Evolutionary conservation across 2,329 filamentous ascomycete genomes (phyloP), one percentile per base, ranked within the genome.

Genomic region (Metarhizium sp.): DNA sequence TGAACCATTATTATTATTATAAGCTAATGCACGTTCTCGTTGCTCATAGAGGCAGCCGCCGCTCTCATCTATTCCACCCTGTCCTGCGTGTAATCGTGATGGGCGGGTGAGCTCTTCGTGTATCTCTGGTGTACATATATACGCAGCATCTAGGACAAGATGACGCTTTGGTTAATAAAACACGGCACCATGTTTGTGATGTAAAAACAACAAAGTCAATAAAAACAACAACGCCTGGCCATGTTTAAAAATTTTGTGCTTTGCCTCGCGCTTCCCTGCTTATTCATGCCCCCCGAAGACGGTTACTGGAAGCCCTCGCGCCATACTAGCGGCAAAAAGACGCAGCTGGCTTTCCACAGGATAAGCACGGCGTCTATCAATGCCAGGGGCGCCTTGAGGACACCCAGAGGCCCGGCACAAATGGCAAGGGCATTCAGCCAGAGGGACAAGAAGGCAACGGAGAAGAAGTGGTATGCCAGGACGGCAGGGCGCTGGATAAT

Each of bases 391-490:
- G 65, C 59, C 62, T 71, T 72, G 66, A 78, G 66, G 66, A 71
- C 58, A 78, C 75, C 60, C 6, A 63, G 55, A 14, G 66, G 61
- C 54, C 63, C 54, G n/a, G 45, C 62, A 32, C 69, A 69, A 29
- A 77, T 57, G 54, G 70, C 67, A 47, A 71, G 62, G 4, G 65
- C 66, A 58, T 78, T 73, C 58, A 85, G 66, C 87, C 88, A 95
- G 61, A 97, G 90, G 30, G 87, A 85, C 61, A 95, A 81, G 62
- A 97, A 84, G 2, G 94, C 94, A 36, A 99, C 94, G 32, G 85
- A 82, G 74, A 96, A 99, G 75, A 99, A 99, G 72, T 99, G 94
- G 68, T 87, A 88, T 63, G 94, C 85, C 43, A 99, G 82, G 43
- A 91, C 80, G 52, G 85, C 71, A 0, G 94, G 94, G 54, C 85